These are phyloP conservation scores for Nothopassalora personata DNA, from an alignment of 2,329 filamentous ascomycete genomes.

Conservation along the genomic window DNA sequence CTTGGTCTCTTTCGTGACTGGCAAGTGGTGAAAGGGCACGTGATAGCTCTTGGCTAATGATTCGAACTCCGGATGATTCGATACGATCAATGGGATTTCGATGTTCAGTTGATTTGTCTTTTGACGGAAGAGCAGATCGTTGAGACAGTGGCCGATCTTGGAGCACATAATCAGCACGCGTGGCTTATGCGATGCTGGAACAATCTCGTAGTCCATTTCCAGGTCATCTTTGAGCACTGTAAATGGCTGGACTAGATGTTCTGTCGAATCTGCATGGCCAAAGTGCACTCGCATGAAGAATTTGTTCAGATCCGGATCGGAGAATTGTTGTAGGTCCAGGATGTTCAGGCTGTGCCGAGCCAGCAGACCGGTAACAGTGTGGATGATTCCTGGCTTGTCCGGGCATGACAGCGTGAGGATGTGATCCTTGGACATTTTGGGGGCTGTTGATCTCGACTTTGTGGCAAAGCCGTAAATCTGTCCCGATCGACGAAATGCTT, in stretches of 20 bases:
- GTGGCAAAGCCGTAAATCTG: constrained; percentile 6
- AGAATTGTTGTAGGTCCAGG: constrained; percentile 79
- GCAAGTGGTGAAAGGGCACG: constrained; percentile 74
- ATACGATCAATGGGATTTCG: constrained; percentile 72
- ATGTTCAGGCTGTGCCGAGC: constrained; percentile 72
- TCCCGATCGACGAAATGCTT: not conserved
- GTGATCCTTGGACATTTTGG: constrained; percentile 46
- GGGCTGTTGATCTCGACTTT: constrained; percentile 2
- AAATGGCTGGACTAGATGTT: constrained; percentile 53
- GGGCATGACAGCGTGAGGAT: constrained; percentile 79
- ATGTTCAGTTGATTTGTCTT: constrained; percentile 69
- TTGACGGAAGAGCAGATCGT: constrained; percentile 75
- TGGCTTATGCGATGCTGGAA: constrained; percentile 63
- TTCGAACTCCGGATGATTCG: constrained; percentile 72
- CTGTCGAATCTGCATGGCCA: constrained; percentile 50
- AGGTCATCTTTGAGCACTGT: constrained; percentile 57
- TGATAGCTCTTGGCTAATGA: constrained; percentile 66
- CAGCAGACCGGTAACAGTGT: constrained; percentile 74
- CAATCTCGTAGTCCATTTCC: constrained; percentile 66
- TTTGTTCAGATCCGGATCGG: constrained; percentile 64
- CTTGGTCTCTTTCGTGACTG: constrained; percentile 75
- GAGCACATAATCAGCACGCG: constrained; percentile 83
- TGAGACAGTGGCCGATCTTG: constrained; percentile 81
- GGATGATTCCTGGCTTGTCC: constrained; percentile 78
- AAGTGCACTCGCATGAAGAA: constrained; percentile 92